Conservation (phyloP, 176 grass and related monocot genomes). For the Oryza rufipogon region DNA sequence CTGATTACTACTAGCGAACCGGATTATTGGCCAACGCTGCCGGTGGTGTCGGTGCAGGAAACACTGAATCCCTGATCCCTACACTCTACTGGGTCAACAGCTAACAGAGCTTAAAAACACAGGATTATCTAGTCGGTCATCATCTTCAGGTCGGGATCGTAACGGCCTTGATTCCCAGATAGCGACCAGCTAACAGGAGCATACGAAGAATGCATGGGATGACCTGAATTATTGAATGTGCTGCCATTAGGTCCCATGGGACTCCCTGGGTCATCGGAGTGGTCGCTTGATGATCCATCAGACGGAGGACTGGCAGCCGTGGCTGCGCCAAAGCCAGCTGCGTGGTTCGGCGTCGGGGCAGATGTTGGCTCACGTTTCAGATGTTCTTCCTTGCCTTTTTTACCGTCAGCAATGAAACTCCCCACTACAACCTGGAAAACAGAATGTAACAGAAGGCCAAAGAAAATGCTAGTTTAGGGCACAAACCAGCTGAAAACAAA, state of each 20-base stretch:
- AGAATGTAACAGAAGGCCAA: background rate
- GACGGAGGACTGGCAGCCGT: slow-evolving; percentile 52
- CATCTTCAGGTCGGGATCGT: slow-evolving; percentile 78
- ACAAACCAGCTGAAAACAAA: slow-evolving; percentile 4
- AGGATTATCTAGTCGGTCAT: slow-evolving; percentile 54
- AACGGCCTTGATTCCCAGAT: slow-evolving; percentile 62
- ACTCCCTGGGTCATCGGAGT: slow-evolving; percentile 68
- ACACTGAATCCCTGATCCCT: slow-evolving; percentile 42
- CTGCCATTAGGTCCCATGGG: slow-evolving; percentile 58
- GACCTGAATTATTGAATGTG: slow-evolving; percentile 54
- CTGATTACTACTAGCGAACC: slow-evolving; percentile 31
- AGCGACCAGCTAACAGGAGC: slow-evolving; percentile 63
- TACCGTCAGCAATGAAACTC: slow-evolving; percentile 89
- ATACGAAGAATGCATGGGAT: slow-evolving; percentile 59
- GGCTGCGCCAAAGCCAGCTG: slow-evolving; percentile 45
- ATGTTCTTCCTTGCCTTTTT: slow-evolving; percentile 73
- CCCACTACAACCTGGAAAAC: slow-evolving; percentile 79
- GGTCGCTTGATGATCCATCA: slow-evolving; percentile 64
- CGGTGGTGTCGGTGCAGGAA: slow-evolving; percentile 18
- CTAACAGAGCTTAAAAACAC: slow-evolving; percentile 31
- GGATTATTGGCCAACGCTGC: slow-evolving; percentile 36
- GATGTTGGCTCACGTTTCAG: slow-evolving; percentile 57
- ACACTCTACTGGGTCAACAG: slow-evolving; percentile 43
- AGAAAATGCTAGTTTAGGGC: background rate
- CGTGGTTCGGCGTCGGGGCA: slow-evolving; percentile 25